phyloP scores from a whole-genome alignment of 2,329 filamentous ascomycete genomes.

The Aspergillus ruber region DNA sequence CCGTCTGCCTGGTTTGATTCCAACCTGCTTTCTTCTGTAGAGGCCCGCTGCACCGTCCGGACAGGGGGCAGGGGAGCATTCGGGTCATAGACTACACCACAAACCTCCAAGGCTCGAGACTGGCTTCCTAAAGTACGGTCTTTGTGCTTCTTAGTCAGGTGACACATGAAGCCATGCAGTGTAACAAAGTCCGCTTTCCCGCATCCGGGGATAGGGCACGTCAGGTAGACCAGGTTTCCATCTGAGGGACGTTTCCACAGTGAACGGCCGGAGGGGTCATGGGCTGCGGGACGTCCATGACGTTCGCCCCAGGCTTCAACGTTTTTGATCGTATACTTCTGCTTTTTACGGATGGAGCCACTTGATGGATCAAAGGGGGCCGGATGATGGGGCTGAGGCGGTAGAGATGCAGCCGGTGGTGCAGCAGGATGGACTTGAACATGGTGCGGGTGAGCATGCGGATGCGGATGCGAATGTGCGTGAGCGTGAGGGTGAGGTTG shows the following conservation, averaged over 20 bases:
- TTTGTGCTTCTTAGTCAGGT: slow-evolving; percentile 38
- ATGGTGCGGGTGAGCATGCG: slow-evolving; percentile 16
- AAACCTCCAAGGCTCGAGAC: slow-evolving; percentile 34
- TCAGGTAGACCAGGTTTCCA: slow-evolving; percentile 32
- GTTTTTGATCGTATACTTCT: slow-evolving; percentile 39
- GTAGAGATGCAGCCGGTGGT: slow-evolving; percentile 4
- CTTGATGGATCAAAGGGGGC: slow-evolving; percentile 21
- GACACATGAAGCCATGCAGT: slow-evolving; percentile 38
- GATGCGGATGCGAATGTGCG: slow-evolving; percentile 3
- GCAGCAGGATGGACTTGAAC: slow-evolving; percentile 7
- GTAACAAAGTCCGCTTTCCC: slow-evolving; percentile 37
- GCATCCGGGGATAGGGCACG: slow-evolving; percentile 32
- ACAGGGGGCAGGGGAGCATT: slow-evolving; percentile 31
- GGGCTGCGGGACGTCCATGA: slow-evolving; percentile 35
- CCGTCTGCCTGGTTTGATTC: slow-evolving; percentile 23
- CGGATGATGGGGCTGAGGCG: slow-evolving; percentile 12
- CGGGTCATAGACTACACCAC: slow-evolving; percentile 33
- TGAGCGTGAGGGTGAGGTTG: background rate
- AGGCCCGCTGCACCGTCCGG: slow-evolving; percentile 24
- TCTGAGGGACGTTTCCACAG: slow-evolving; percentile 37
- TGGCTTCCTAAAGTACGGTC: slow-evolving; percentile 36
- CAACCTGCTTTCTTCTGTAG: slow-evolving; percentile 29
- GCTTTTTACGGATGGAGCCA: slow-evolving; percentile 30
- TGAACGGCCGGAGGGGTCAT: slow-evolving; percentile 32
- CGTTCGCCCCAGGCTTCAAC: slow-evolving; percentile 38